Base-by-base conservation (phyloP, 2,329 filamentous ascomycete species). In the Colletotrichum godetiae region DNA sequence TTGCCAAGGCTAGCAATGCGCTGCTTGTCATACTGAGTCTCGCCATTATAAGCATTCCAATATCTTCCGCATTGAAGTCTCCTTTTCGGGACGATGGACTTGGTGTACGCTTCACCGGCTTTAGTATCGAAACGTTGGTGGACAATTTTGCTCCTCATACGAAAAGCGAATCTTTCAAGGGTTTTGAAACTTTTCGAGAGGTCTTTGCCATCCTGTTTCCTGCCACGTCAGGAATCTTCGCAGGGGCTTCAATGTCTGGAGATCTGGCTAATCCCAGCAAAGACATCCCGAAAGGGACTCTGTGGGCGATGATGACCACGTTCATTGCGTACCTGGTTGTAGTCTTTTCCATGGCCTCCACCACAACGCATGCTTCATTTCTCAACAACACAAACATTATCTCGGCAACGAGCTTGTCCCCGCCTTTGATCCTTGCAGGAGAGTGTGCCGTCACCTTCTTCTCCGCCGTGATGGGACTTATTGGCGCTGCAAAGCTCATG, bases 191-290 rank as follows among this genome's bases (percentile, higher is more conserved):
- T 15, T 97, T 95, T 76, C 92, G 95, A 74, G 91, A 94, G 76
- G 85, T 97, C 10, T 97, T 97, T 83, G 95, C 94, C 2, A 95
- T 97, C 74, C 84, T 97, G 1, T 97, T 97, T 77, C 94, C 94
- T 49, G 87, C 87, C 27, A 89, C 88, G 1, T 88, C 84, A 3
- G 88, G 88, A 29, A 91, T 90, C 74, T 89, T 90, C 80, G 88
- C 91, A 72, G 95, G 95, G 22, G 95, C 95, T 7, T 96, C 94
- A 77, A 97, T 97, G 95, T 97, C 94, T 8, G 95, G 95, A 22
- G 94, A 97, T 79, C 82, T 97, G 62, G 93, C 90, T 74, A 92
- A 95, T 75, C 95, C 95, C 0, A 96, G 94, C 86, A 94, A 92
- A 80, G 90, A 94, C 1, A 97, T 97, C 66, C 95, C 95, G 0